Percentiles rank a stretch among this genome's conserved stretches.
Evolutionary conservation across 306 rosid genomes (phyloP).

Genomic region (Cotoneaster glaucophyllus): DNA sequence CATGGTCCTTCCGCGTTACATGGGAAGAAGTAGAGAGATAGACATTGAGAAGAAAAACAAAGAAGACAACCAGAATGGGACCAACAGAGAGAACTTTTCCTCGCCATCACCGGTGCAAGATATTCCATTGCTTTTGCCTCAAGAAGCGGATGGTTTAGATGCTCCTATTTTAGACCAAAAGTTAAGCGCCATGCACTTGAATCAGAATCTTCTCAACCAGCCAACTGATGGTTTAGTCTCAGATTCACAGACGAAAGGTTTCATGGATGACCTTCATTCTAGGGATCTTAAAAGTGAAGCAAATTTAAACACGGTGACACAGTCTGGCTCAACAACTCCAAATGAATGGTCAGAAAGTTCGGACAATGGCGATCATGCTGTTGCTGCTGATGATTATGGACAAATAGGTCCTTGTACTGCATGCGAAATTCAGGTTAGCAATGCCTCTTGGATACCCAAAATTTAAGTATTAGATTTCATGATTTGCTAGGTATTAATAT

Average conservation of each 20-base stretch:
- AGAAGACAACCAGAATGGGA: conserved; percentile 10
- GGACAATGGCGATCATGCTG: conserved; percentile 5
- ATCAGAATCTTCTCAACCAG: conserved; percentile 27
- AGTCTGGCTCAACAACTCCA: conserved; percentile 14
- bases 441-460: not conserved
- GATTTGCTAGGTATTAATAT: not conserved
- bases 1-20: conserved; percentile 46
- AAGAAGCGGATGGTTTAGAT: conserved; percentile 26
- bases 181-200: conserved; percentile 1
- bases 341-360: conserved; percentile 19
- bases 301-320: conserved; percentile 5
- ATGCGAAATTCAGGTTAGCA: conserved; percentile 35
- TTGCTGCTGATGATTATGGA: conserved; percentile 10
- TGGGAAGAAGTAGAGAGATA: conserved; percentile 32
- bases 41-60: conserved; percentile 14
- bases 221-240: conserved; percentile 27
- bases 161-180: conserved; percentile 24
- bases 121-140: conserved; percentile 45
- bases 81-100: conserved; percentile 16
- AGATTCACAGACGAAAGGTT: conserved; percentile 26
- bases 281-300: conserved; percentile 21
- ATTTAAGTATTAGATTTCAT: not conserved
- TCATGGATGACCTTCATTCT: conserved; percentile 34
- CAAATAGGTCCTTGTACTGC: conserved; percentile 28
- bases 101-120: conserved; percentile 25